phyloP scores from a whole-genome alignment of 208 protist species.

The Trichomonas vaginalis region DNA sequence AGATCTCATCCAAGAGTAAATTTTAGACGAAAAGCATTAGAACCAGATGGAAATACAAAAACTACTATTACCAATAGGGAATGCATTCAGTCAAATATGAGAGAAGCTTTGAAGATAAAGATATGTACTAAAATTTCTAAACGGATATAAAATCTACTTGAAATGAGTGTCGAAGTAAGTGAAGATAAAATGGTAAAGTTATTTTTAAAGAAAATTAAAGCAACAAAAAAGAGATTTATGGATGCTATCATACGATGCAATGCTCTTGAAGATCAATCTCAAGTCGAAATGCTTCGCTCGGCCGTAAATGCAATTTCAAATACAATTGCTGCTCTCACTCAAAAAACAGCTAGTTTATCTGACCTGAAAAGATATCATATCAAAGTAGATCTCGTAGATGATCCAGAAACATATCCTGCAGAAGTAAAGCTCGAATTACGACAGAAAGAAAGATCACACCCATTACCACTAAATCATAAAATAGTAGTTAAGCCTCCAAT shows the following conservation, averaged over 20 bases:
- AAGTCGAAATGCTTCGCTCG: not conserved
- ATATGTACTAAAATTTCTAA: no score
- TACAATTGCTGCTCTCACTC: not conserved
- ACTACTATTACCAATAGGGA: no score
- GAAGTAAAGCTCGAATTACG: not conserved
- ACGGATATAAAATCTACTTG: no score
- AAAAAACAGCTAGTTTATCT: not conserved
- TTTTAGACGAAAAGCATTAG: no score
- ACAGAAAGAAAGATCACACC: not conserved
- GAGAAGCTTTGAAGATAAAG: no score
- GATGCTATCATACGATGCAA: not conserved
- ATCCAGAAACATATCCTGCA: not conserved
- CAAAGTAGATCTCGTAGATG: not conserved
- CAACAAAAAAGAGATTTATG: not conserved
- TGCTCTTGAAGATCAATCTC: not conserved
- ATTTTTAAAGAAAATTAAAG: not conserved
- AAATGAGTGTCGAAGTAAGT: not conserved
- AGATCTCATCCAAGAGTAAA: no score
- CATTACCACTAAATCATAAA: not conserved
- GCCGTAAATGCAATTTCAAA: not conserved
- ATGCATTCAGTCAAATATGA: no score
- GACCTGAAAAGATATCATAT: slow-evolving; percentile 4
- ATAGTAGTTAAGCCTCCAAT: not conserved
- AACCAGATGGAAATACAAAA: no score
- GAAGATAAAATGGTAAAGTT: not conserved